Conservation (phyloP, 176 grass and related monocot species). For the Musa acuminata region DNA sequence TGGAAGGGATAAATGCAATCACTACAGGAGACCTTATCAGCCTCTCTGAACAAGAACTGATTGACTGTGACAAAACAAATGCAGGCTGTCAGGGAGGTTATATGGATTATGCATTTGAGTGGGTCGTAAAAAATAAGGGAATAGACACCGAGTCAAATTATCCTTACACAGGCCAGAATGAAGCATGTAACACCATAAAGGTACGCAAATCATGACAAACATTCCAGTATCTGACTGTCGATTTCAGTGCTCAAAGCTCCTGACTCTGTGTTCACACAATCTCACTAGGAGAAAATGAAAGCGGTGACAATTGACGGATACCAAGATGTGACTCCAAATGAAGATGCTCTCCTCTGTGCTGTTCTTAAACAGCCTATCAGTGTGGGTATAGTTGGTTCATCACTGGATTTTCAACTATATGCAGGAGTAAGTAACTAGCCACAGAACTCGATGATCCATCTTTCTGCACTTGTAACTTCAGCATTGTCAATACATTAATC, state of each 20-base stretch:
- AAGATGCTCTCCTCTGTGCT: conserved; percentile 36
- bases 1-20: conserved; percentile 27
- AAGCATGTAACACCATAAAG: conserved; percentile 6
- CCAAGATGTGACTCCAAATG: conserved; percentile 30
- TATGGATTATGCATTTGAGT: conserved; percentile 31
- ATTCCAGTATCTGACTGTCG: neutral
- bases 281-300: conserved; percentile 29
- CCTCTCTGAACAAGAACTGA: conserved; percentile 28
- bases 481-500: neutral
- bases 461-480: neutral
- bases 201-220: neutral
- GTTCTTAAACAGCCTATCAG: conserved; percentile 38
- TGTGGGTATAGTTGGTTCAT: conserved; percentile 38
- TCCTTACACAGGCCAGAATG: conserved; percentile 19
- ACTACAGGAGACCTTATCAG: conserved; percentile 26
- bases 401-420: conserved; percentile 40
- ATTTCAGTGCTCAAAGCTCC: neutral
- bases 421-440: conserved; percentile 26
- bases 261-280: neutral
- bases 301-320: conserved; percentile 37
- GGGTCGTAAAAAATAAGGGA: conserved; percentile 18
- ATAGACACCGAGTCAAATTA: conserved; percentile 21
- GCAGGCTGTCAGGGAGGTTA: conserved; percentile 26
- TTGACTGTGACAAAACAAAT: conserved; percentile 22
- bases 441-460: neutral